phyloP scores from a whole-genome alignment of 495 filamentous ascomycete genomes.

The Aspergillus carlsbadensis region DNA sequence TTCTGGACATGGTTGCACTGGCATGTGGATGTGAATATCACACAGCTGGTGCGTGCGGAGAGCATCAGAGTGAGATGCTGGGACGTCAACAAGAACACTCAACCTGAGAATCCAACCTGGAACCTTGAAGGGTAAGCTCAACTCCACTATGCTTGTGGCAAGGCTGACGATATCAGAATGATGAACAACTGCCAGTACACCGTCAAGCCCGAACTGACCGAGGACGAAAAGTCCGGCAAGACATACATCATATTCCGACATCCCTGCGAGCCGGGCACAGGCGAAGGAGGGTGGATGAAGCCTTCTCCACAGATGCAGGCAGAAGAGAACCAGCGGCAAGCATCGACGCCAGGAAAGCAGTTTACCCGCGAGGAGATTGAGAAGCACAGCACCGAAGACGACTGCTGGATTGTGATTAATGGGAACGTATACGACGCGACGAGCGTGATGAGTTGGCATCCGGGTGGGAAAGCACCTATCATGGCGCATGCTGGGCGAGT shows the following conservation, averaged over 20 bases:
- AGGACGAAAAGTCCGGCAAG: conserved; percentile 8
- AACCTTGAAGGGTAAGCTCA: conserved; percentile 23
- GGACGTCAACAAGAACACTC: conserved; percentile 26
- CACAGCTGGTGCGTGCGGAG: conserved; percentile 9
- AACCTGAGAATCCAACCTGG: conserved; percentile 24
- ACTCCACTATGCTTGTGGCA: background rate
- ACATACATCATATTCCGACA: conserved; percentile 20
- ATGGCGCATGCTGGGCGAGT: conserved; percentile 32
- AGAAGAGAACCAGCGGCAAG: conserved; percentile 23
- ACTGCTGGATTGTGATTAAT: conserved; percentile 80
- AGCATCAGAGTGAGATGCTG: conserved; percentile 18
- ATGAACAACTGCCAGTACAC: conserved; percentile 40
- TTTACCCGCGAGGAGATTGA: conserved; percentile 54
- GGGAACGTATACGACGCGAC: conserved; percentile 85
- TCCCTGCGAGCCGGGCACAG: conserved; percentile 15
- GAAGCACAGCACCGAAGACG: conserved; percentile 62
- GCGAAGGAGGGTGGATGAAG: conserved; percentile 23
- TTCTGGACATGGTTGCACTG: conserved; percentile 26
- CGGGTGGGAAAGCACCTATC: conserved; percentile 32
- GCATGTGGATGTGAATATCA: conserved; percentile 15
- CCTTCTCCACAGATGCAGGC: conserved; percentile 22
- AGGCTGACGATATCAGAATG: conserved; percentile 23
- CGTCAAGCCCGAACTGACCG: conserved; percentile 24
- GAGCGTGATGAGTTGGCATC: conserved; percentile 31
- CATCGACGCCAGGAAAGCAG: conserved; percentile 25